Evolutionary conservation across 78 protist species (phyloP), one percentile per base, ranked within the genome.

Genomic region (Speleostelium caveatum): DNA sequence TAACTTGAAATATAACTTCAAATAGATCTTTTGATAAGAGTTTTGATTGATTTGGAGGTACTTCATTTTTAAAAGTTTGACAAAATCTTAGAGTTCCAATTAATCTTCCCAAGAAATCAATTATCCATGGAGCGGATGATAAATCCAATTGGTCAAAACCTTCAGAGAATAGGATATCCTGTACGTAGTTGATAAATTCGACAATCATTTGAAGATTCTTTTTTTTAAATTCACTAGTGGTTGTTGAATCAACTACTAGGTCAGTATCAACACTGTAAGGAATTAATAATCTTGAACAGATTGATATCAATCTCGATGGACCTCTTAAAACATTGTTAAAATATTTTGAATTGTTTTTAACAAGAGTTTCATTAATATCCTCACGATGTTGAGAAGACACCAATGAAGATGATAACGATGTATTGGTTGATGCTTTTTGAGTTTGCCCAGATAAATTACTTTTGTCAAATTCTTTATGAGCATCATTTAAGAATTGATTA

Each of bases 91-190:
- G 53, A 12, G 91, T 83, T 2, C 91, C 91, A 42, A 83, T 83
- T 26, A 83, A 42, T 6, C 38, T 17, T 42, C 80, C 79, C 14
- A 83, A 24, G 51, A 83, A 83, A 65, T 83, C 73, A 14, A 83
- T 83, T 5, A 45, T 83, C 73, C 91, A 83, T 21, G 79, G 73
- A 32, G 49, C 42, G 2, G 73, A 7, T 2, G 33, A 24, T 17
- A 8, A 8, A 42, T 83, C 91, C 33, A 83, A 36, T 33, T 38
- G 24, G 22, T 83, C 91, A n/a, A 78, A 61, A 22, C 65, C 75
- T 58, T 83, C 91, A 16, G 91, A 71, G 51, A 83, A 83, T n/a
- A 83, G n/a, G 32, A 83, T 83, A 59, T 83, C 91, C 36, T 38
- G 72, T 3, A 83, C 91, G n/a, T 69, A 63, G 55, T 26, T 60